phyloP scores from a whole-genome alignment of 495 filamentous ascomycete species.

The Sabuloglossum arenarium region DNA sequence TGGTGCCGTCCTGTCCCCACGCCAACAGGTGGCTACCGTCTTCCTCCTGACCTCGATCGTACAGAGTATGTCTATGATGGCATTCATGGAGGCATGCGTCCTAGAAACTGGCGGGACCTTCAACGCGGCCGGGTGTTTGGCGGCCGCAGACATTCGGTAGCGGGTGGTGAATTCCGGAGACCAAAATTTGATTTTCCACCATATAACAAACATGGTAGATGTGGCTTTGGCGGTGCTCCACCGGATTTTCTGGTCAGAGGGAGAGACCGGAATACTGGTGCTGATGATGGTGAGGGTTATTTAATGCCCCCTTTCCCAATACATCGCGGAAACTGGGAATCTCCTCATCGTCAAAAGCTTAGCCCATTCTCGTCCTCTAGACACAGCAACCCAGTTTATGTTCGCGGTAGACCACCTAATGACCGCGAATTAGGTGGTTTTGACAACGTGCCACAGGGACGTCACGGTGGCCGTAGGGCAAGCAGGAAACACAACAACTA shows the following conservation, averaged over 20 bases:
- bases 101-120: neutral
- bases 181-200: neutral
- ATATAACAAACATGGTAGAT: neutral
- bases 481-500: neutral
- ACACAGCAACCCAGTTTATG: neutral
- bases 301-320: neutral
- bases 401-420: neutral
- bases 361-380: neutral
- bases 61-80: neutral
- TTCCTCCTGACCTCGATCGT: neutral
- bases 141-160: neutral
- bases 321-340: neutral
- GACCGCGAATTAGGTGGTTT: neutral
- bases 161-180: neutral
- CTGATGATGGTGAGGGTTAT: neutral
- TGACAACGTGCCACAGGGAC: neutral
- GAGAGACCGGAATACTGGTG: neutral
- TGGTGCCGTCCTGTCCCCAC: neutral
- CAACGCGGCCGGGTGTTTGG: neutral
- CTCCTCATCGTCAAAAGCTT: neutral
- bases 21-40: neutral
- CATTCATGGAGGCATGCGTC: neutral
- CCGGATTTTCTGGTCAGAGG: neutral
- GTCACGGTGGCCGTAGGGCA: neutral
- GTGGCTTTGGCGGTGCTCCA: neutral